These are phyloP conservation scores for Lentinula guzmanii DNA, from an alignment of 768 basidiomycete species.

Conservation along the genomic window DNA sequence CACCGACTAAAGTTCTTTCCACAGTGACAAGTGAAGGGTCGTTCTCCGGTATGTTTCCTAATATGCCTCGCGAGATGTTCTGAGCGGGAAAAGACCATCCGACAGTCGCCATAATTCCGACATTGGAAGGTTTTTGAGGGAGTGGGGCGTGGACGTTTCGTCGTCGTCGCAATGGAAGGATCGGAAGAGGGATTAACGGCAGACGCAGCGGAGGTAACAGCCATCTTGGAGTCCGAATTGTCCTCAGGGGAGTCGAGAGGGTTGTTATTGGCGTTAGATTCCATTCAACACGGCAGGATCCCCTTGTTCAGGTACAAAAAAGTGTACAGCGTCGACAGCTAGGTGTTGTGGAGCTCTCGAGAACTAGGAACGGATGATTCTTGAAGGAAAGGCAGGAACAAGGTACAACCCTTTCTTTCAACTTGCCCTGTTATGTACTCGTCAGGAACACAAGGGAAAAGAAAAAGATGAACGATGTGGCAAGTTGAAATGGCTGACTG, in stretches of 20 bases:
- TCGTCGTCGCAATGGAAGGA: neutral
- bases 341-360: slow-evolving; percentile 3
- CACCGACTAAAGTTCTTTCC: slow-evolving; percentile 53
- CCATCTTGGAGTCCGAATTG: neutral
- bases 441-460: neutral
- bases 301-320: neutral
- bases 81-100: slow-evolving; percentile 72
- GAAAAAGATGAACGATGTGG: neutral
- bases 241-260: neutral
- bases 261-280: neutral
- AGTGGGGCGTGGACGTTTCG: slow-evolving; percentile 72
- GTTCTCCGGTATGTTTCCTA: slow-evolving; percentile 97
- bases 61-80: slow-evolving; percentile 1
- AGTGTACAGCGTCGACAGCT: neutral
- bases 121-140: slow-evolving; percentile 95
- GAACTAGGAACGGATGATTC: neutral
- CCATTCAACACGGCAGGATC: neutral
- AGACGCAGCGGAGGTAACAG: neutral
- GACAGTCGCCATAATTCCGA: slow-evolving; percentile 89
- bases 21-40: slow-evolving; percentile 95
- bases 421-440: neutral
- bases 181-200: neutral
- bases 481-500: neutral
- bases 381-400: neutral
- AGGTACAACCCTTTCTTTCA: neutral